Evolutionary conservation across 2,329 filamentous ascomycete species (phyloP).

Genomic region (Cercospora sesami): DNA sequence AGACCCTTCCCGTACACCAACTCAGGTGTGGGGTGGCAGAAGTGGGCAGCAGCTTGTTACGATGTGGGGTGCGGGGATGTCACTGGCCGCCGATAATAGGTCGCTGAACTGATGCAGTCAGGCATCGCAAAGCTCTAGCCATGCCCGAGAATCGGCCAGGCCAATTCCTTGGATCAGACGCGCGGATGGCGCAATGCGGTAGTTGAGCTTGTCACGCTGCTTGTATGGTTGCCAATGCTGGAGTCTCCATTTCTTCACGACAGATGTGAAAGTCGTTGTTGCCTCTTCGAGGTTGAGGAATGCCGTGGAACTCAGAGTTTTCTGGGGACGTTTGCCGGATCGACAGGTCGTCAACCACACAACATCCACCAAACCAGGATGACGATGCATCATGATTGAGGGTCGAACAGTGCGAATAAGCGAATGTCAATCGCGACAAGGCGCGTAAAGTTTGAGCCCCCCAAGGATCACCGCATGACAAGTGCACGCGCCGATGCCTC

Average conservation of each 20-base stretch:
- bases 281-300: not conserved
- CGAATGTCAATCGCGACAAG: not conserved
- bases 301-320: not conserved
- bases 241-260: not conserved
- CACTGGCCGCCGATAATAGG: not conserved
- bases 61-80: not conserved
- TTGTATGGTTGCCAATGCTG: not conserved
- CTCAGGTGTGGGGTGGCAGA: not conserved
- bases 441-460: not conserved
- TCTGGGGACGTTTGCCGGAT: not conserved
- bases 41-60: not conserved
- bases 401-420: not conserved
- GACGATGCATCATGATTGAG: not conserved
- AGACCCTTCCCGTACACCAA: not conserved
- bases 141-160: not conserved
- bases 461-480: not conserved
- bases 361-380: not conserved
- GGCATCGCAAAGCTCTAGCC: not conserved
- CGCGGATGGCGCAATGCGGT: not conserved
- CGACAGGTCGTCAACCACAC: not conserved
- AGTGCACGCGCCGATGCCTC: not conserved
- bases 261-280: not conserved
- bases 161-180: not conserved
- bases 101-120: not conserved
- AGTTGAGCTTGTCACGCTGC: not conserved